Evolutionary conservation across 305 asterid species (phyloP), one percentile per base, ranked within the genome.

Genomic region (Andrographis paniculata): DNA sequence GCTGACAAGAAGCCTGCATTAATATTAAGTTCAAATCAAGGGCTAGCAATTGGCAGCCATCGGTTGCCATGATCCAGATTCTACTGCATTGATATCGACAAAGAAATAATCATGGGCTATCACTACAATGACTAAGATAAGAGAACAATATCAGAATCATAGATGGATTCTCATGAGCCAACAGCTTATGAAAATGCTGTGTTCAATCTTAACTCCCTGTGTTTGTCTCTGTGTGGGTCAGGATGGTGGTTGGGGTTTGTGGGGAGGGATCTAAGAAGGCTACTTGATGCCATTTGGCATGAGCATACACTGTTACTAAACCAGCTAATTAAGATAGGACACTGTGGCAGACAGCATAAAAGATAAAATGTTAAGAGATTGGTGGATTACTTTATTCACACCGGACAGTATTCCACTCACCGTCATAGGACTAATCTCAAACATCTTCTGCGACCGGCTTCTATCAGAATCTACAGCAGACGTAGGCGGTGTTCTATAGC

Each of bases 391-490:
- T 38, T 50, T 46, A 44, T 24, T 41, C 23, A 20, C 33, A 52
- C 47, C 20, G 49, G 23, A 20, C 45, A 41, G 33, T 46, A 45
- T 16, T 53, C 54, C 30, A 81, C 96, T 79, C 70, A 80, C 89
- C 62, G 64, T 57, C 69, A 45, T 60, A 56, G 93, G 87, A 70
- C 87, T 80, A 53, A 70, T 60, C 56, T 71, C 91, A 59, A 72
- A 62, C 58, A 60, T 64, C 79, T 82, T 80, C 42, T 59, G 84
- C 12, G 80, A 66, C 78, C 78, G 72, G 79, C 67, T 77, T 67
- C 80, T 71, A 37, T 80, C 80, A 50, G 99, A 79, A 53, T 83
- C 95, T 65, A 56, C 70, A 21, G 87, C 73, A 59, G 84, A 73
- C 35, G 87, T 52, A 40, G 87, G 85, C 20, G 94, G 83, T n/a